Base-by-base conservation (phyloP, 2,329 filamentous ascomycete species). In the Fusarium concolor region DNA sequence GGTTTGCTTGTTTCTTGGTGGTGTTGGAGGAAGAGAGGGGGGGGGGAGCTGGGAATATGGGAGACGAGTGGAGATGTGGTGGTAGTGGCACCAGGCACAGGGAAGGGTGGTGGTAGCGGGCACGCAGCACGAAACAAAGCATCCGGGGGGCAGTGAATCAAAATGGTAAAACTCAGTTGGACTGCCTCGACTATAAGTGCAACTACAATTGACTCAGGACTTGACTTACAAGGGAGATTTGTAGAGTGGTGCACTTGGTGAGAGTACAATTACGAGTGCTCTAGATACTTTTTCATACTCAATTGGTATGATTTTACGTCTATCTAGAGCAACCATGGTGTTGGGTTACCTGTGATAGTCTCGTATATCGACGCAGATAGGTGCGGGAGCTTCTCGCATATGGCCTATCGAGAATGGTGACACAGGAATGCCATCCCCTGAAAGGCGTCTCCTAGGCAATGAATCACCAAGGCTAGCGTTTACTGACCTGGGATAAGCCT, bases 321-420 rank as follows among this genome's bases (percentile, higher is more conserved):
- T 2, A 35, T 31, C 0, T 10, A 22, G 22, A 17, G 39, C 5
- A 54, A 24, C 35, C 33, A 12, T 31, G 31, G 29, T 3, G 43
- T 22, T 45, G 39, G n/a, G 10, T 6, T 18, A 11, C 14, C 14
- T 45, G 10, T 28, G 35, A 35, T 43, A 28, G 33, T 54, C 39
- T 22, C 15, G 10, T 26, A 35, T 20, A 42, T 24, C 24, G 47
- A 54, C 47, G 42, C 15, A 41, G 20, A 45, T 45, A 35, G 47
- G 52, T 47, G 64, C 43, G 17, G 28, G 17, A 33, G 54, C 47
- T 67, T 58, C 24, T 28, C 11, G 35, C 24, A 49, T 41, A 59
- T 10, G 29, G 38, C n/a, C 44, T n/a, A 33, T 14, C 20, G 12
- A 12, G 11, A 42, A 50, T 43, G 47, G 44, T 51, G 15, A 38